phyloP scores from a whole-genome alignment of 108 stramenopile species.

The Skeletonema menzelii region DNA sequence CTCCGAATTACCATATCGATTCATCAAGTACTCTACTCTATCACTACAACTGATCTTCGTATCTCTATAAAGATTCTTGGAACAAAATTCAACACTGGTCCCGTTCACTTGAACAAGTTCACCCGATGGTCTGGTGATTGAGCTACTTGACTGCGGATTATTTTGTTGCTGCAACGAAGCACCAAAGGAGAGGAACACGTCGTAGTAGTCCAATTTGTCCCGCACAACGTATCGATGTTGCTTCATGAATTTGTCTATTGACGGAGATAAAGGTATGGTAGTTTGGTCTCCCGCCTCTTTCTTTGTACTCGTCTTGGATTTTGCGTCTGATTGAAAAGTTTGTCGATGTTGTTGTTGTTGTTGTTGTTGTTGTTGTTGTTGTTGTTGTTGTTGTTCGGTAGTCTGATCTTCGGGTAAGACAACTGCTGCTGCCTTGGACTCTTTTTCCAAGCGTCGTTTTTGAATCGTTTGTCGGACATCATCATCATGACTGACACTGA shows the following conservation, averaged over 20 bases:
- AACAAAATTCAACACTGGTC: background rate
- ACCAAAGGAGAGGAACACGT: constrained; percentile 7
- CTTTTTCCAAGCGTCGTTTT: background rate
- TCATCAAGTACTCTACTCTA: background rate
- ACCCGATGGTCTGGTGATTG: background rate
- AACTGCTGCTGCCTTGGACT: background rate
- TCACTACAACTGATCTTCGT: background rate
- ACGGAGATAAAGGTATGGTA: background rate
- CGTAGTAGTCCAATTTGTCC: constrained; percentile 15
- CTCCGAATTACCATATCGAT: background rate
- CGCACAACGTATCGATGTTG: constrained; percentile 21
- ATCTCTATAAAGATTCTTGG: background rate
- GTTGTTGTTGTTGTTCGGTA: too few relatives aligned
- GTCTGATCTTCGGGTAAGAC: background rate
- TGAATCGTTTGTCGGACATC: too few relatives aligned
- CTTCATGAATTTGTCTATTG: constrained; percentile 8
- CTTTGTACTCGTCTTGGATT: background rate
- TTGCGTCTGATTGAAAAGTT: background rate
- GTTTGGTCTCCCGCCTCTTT: background rate
- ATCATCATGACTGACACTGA: background rate
- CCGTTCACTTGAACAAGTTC: background rate
- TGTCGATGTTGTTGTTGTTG: background rate
- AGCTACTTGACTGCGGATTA: background rate
- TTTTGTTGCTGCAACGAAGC: background rate
- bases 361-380: background rate